phyloP scores from a whole-genome alignment of 768 basidiomycete genomes.

The Leucocoprinus sp. region DNA sequence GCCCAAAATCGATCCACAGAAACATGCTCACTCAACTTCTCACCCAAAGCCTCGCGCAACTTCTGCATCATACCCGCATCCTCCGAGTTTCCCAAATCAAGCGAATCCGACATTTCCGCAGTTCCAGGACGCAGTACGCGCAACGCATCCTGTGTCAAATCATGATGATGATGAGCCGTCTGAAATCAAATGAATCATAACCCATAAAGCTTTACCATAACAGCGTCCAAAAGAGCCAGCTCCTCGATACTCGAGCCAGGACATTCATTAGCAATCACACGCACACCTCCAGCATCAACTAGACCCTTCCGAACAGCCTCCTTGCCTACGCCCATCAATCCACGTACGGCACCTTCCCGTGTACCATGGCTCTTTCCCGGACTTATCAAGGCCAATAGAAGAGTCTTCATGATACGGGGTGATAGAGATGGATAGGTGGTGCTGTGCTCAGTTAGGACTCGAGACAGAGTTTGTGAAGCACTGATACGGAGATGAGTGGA shows the following conservation, averaged over 20 bases:
- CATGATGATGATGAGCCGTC: neutral
- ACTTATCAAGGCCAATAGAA: conserved; percentile 76
- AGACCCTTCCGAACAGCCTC: conserved; percentile 80
- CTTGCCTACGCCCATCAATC: conserved; percentile 76
- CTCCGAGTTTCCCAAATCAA: conserved; percentile 39
- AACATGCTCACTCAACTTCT: conserved; percentile 51
- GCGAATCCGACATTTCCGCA: conserved; percentile 51
- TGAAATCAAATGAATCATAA: neutral
- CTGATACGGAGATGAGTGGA: conserved; percentile 68
- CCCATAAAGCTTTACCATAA: conserved; percentile 64
- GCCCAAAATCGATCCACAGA: conserved; percentile 60
- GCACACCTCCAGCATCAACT: conserved; percentile 73
- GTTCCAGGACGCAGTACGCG: conserved; percentile 43
- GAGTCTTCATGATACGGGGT: conserved; percentile 88
- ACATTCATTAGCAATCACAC: conserved; percentile 64
- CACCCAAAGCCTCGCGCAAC: conserved; percentile 49
- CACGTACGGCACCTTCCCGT: conserved; percentile 84
- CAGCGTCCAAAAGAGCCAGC: conserved; percentile 43
- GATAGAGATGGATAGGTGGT: conserved; percentile 86
- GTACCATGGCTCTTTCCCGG: conserved; percentile 70
- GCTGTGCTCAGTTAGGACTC: conserved; percentile 71
- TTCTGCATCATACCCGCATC: conserved; percentile 41
- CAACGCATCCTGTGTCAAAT: conserved; percentile 65
- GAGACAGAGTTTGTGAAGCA: conserved; percentile 79
- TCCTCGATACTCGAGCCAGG: conserved; percentile 29